Base-by-base conservation (phyloP, 805 yeast genomes). In the Candida lessepsii region DNA sequence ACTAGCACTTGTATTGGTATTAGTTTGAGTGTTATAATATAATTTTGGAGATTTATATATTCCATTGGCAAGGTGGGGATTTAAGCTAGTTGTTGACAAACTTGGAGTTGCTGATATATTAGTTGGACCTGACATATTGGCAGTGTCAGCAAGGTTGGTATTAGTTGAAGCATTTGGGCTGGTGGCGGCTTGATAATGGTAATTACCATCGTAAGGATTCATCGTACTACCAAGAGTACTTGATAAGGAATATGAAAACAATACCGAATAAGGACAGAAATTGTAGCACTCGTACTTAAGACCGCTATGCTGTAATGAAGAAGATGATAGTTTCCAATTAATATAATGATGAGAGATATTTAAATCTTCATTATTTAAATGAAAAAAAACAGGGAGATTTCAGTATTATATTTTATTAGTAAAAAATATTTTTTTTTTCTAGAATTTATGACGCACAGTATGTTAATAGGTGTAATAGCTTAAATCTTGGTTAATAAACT, bases 201-300 rank as follows among this genome's bases (percentile, higher is more conserved):
- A 32, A 23, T 20, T 32, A 9, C 35, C 35, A 20, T 32, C 35
- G 27, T 21, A 32, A 14, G 35, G 35, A 32, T 32, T 32, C 35
- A 32, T 32, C 20, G 27, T 32, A 21, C 14, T 19, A 9, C 19
- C 6, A 15, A 32, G 13, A 32, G 27, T 21, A 32, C 35, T 21
- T 4, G n/a, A n/a, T n/a, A n/a, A n/a, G n/a, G n/a, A n/a, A n/a
- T n/a, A n/a, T n/a, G n/a, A n/a, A n/a, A n/a, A n/a, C n/a, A n/a
- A n/a, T n/a, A n/a, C n/a, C n/a, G n/a, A n/a, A n/a, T n/a, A n/a
- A n/a, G n/a, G n/a, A n/a, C n/a, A n/a, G n/a, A n/a, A n/a, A n/a
- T n/a, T n/a, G n/a, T 9, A 20, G 8, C 23, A 20, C 8, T 20
- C 23, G 23, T 20, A 20, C 23, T 20, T 6, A 20, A 9, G 5